Base-by-base conservation (phyloP, 768 basidiomycete species). In the Tylopilus sp. region DNA sequence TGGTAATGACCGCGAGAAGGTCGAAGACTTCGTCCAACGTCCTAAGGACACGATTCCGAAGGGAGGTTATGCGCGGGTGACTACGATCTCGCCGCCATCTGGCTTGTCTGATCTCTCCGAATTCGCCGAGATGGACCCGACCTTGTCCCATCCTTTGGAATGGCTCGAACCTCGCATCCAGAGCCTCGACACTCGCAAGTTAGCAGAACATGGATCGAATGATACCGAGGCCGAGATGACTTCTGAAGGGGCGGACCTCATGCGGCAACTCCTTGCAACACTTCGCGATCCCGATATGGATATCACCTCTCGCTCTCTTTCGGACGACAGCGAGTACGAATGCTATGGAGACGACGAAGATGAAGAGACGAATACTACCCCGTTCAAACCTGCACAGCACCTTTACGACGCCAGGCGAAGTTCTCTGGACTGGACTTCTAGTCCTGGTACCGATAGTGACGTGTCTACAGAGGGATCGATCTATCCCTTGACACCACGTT, bases 231-330 rank as follows among this genome's bases (percentile, higher is more conserved):
- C 9, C 9, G 20, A 21, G 17, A 1, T 33, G 11, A 20, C 13
- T 41, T 33, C 23, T 48, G 11, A 48, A 40, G 5, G 47, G 46
- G 9, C 9, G 25, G 49, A 56, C 20, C 10, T 56, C 3, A 64
- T 65, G 57, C 47, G 46, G 4, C 49, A 20, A 22, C 33, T 62
- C 2, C 57, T 59, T 15, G 36, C 33, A 18, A 51, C 52, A 12
- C 55, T 62, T n/a, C 49, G 57, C 1, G 51, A 65, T 25, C 48
- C 51, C 31, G 5, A 9, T 10, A 3, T 62, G 30, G 49, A 62
- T n/a, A 43, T 25, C 9, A 31, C 4, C 9, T 51, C 57, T 33
- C 47, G 30, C 2, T 2, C 38, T 3, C 23, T 54, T 5, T 50
- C 45, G 20, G 52, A 61, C 22, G 50, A 51, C 18, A 48, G 36